A percentile compares a stretch with the other conserved stretches of the same genome.
Conservation (phyloP, 1,284 basidiomycete species). For the Tilletiopsis washingtonensis region DNA sequence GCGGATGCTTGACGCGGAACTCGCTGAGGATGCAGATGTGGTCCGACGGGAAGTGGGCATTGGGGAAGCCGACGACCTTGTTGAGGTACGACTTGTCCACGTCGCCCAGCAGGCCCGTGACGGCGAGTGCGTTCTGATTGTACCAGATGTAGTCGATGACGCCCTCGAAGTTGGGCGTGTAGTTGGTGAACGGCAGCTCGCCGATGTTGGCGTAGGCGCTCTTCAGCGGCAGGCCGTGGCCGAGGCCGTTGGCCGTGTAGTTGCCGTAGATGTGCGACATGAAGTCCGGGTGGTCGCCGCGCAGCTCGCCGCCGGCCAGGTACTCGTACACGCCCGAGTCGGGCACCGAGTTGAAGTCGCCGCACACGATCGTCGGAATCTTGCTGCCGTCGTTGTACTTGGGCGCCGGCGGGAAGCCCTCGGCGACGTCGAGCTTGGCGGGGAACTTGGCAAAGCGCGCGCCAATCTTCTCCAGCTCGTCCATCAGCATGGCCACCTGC, state of each 20-base stretch:
- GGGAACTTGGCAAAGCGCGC: constrained; percentile 77
- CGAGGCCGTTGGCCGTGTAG: constrained; percentile 82
- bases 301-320: constrained; percentile 60
- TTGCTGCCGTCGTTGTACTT: constrained; percentile 71
- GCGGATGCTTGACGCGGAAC: constrained; percentile 35
- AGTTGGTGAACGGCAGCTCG: constrained; percentile 73
- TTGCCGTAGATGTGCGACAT: constrained; percentile 82
- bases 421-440: constrained; percentile 53
- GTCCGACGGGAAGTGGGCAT: constrained; percentile 73
- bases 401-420: constrained; percentile 52
- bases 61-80: constrained; percentile 92
- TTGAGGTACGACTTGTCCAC: constrained; percentile 78
- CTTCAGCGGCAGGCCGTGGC: constrained; percentile 72
- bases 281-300: constrained; percentile 79
- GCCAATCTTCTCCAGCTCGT: constrained; percentile 84
- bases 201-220: constrained; percentile 60
- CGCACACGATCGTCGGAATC: constrained; percentile 84
- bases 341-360: constrained; percentile 89
- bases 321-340: constrained; percentile 87
- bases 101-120: constrained; percentile 78
- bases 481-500: constrained; percentile 82
- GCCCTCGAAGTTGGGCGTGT: constrained; percentile 59
- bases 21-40: constrained; percentile 44
- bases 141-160: constrained; percentile 94
- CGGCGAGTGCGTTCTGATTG: constrained; percentile 66